These are phyloP conservation scores for Pleurotus eryngii DNA, from an alignment of 768 basidiomycete species.

Conservation along the genomic window DNA sequence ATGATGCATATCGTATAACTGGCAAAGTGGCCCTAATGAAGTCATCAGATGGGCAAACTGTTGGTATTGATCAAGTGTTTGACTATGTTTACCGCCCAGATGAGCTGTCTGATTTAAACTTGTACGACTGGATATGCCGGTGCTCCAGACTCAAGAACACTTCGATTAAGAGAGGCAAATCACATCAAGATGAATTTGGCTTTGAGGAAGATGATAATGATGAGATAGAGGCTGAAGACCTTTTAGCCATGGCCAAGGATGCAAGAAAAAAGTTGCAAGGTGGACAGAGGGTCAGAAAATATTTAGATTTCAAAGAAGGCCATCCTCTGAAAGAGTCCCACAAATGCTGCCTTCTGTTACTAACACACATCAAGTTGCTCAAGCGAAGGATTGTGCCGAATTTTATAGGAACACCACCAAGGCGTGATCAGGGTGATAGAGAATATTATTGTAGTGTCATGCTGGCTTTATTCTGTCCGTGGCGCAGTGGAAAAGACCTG, in stretches of 20 bases:
- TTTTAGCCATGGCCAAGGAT: not conserved
- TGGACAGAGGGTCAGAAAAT: not conserved
- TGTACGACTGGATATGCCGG: slow-evolving; percentile 17
- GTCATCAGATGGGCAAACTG: slow-evolving; percentile 8
- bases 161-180: not conserved
- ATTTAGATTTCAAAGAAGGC: not conserved
- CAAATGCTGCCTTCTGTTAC: not conserved
- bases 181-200: not conserved
- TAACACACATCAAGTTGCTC: not conserved
- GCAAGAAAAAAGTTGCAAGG: not conserved
- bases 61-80: slow-evolving; percentile 17
- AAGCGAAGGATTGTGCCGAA: slow-evolving; percentile 14
- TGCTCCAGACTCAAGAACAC: slow-evolving; percentile 1
- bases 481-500: slow-evolving; percentile 26
- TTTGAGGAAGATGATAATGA: not conserved
- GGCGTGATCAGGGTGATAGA: slow-evolving; percentile 24
- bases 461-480: slow-evolving; percentile 31
- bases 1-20: slow-evolving; percentile 3
- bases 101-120: slow-evolving; percentile 8
- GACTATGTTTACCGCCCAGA: slow-evolving; percentile 14
- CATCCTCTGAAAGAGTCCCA: not conserved
- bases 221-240: not conserved
- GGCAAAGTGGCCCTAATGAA: slow-evolving; percentile 20
- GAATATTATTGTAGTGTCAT: slow-evolving; percentile 29
- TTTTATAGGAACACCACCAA: slow-evolving; percentile 24